These are phyloP conservation scores for Senna siamea DNA, from an alignment of 306 rosid species.

Conservation along the genomic window DNA sequence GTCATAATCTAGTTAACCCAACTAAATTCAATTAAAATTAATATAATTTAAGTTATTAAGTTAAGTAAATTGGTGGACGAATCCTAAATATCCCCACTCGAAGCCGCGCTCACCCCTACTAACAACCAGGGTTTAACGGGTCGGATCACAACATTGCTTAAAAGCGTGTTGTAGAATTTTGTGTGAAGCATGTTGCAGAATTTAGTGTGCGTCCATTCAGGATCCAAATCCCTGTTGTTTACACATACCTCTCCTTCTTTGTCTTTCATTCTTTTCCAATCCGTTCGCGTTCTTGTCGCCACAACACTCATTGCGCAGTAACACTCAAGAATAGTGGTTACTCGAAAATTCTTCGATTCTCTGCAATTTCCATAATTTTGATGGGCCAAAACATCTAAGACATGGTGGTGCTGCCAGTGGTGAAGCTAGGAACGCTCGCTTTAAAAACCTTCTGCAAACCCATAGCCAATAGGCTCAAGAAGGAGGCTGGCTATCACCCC, in stretches of 20 bases:
- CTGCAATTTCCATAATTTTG: not conserved
- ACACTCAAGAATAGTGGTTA: not conserved
- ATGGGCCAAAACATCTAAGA: not conserved
- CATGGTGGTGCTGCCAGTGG: slow-evolving; percentile 52
- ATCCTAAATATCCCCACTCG: too few relatives aligned
- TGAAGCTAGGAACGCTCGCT: slow-evolving; percentile 49
- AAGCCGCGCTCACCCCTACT: too few relatives aligned
- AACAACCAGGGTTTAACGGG: too few relatives aligned
- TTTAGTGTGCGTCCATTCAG: too few relatives aligned
- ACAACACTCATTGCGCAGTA: not conserved
- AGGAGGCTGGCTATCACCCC: slow-evolving; percentile 48
- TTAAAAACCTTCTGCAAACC: slow-evolving; percentile 52
- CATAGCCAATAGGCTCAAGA: slow-evolving; percentile 53
- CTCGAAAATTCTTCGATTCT: not conserved
- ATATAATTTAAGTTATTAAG: too few relatives aligned
- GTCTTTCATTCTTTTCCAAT: not conserved
- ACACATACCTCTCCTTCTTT: not conserved
- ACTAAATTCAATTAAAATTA: too few relatives aligned
- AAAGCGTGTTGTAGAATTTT: too few relatives aligned
- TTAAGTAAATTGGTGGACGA: too few relatives aligned
- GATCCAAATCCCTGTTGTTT: too few relatives aligned
- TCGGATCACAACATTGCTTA: too few relatives aligned
- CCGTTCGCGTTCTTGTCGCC: not conserved
- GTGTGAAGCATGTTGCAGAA: too few relatives aligned
- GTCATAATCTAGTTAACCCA: too few relatives aligned